Conservation (phyloP, 2,329 filamentous ascomycete species). For the Mycocentrospora acerina region DNA sequence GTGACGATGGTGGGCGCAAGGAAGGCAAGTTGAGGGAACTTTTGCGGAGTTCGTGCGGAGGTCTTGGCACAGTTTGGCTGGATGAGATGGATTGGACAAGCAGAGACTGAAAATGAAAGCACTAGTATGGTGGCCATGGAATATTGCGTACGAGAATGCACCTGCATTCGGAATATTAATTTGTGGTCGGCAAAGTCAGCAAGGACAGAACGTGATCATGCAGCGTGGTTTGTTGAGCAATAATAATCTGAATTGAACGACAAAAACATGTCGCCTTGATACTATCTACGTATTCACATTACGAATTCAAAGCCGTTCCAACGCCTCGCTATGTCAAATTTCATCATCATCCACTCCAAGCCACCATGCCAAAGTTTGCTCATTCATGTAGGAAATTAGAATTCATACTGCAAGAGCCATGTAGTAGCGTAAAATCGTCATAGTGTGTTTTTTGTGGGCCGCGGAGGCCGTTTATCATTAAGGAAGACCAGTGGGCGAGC, state of each 20-base stretch:
- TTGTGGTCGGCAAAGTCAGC: no score
- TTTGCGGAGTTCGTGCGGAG: constrained; percentile 41
- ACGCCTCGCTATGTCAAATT: constrained; percentile 15
- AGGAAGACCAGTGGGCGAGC: constrained; percentile 20
- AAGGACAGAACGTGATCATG: no score
- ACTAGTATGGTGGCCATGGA: no score
- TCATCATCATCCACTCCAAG: constrained; percentile 17
- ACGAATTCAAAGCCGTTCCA: constrained; percentile 2
- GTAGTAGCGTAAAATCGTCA: constrained; percentile 35
- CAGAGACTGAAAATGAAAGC: no score
- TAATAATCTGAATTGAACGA: no score
- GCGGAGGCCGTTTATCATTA: constrained; percentile 25
- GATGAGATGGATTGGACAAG: no score
- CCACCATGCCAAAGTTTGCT: constrained; percentile 16
- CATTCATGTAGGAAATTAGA: constrained; percentile 21
- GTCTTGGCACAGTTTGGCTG: constrained; percentile 15
- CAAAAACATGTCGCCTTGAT: no score
- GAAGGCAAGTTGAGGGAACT: constrained; percentile 17
- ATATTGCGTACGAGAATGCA: no score
- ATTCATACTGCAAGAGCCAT: constrained; percentile 28
- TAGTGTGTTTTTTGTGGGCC: constrained; percentile 11
- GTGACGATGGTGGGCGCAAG: constrained; percentile 11
- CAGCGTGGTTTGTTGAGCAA: no score
- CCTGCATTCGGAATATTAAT: no score
- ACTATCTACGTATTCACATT: no score